Evolutionary conservation across 176 grass and related monocot genomes (phyloP).

Genomic region (Cenchrus purpureus): DNA sequence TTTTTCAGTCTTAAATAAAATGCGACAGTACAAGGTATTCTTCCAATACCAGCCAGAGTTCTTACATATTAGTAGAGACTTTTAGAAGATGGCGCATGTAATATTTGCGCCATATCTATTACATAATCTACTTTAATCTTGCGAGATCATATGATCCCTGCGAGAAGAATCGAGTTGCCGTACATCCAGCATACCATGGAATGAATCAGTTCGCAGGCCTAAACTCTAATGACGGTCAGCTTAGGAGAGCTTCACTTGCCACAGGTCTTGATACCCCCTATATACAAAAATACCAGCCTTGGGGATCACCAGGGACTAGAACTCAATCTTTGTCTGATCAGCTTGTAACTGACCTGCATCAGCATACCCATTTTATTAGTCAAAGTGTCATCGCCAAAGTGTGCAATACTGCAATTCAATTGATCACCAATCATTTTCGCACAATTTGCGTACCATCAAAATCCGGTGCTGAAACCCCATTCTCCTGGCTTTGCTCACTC

Average conservation of each 20-base stretch:
- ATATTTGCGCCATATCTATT: conserved; percentile 65
- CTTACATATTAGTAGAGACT: conserved; percentile 24
- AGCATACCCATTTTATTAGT: not conserved
- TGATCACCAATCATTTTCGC: not conserved
- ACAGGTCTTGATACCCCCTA: conserved; percentile 37
- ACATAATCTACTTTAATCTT: conserved; percentile 40
- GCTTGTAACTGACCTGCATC: conserved; percentile 43
- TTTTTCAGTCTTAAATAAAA: conserved; percentile 35
- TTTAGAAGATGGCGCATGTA: conserved; percentile 49
- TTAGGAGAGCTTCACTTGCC: conserved; percentile 43
- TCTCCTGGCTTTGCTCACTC: conserved; percentile 52
- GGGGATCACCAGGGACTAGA: conserved; percentile 38
- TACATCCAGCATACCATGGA: conserved; percentile 40
- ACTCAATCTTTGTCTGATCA: conserved; percentile 40
- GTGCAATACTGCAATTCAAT: not conserved
- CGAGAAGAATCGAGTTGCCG: conserved; percentile 44
- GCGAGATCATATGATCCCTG: conserved; percentile 31
- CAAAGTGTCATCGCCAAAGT: not conserved
- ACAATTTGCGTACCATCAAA: conserved; percentile 48
- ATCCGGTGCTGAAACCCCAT: conserved; percentile 34
- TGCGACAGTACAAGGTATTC: conserved; percentile 30
- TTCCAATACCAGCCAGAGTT: conserved; percentile 16
- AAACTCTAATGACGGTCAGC: conserved; percentile 49
- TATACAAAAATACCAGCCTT: conserved; percentile 56
- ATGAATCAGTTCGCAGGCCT: conserved; percentile 44